These are phyloP conservation scores for Vicia faba DNA, from an alignment of 306 rosid genomes.

Conservation along the genomic window DNA sequence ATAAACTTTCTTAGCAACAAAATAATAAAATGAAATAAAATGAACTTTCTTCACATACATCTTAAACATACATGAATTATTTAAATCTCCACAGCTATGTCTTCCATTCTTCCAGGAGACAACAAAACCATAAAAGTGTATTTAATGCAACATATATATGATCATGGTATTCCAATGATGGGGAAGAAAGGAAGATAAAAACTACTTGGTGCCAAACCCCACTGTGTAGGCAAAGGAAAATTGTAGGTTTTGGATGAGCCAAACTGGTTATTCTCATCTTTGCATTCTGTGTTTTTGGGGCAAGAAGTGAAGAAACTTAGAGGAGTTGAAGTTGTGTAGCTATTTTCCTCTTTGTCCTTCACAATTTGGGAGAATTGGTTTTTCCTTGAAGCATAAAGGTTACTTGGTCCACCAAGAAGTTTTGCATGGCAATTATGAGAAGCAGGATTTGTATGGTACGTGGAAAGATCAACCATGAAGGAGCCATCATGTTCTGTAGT, in stretches of 20 bases:
- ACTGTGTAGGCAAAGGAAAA: conserved; percentile 72
- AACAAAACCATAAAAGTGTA: background rate
- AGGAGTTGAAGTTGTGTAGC: conserved; percentile 62
- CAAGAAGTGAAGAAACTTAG: conserved; percentile 59
- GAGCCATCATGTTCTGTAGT: conserved; percentile 64
- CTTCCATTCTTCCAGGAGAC: conserved; percentile 20
- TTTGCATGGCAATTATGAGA: conserved; percentile 51
- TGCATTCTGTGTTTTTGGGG: conserved; percentile 47
- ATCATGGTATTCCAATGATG: conserved; percentile 88
- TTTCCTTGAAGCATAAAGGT: conserved; percentile 54
- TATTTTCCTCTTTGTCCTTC: conserved; percentile 32
- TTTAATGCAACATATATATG: conserved; percentile 7
- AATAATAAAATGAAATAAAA: background rate
- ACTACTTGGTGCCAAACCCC: conserved; percentile 91
- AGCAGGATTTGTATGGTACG: conserved; percentile 22
- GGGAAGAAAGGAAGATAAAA: conserved; percentile 74
- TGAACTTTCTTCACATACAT: conserved; percentile 23
- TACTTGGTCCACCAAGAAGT: conserved; percentile 69
- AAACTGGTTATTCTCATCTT: conserved; percentile 22
- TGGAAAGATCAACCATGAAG: conserved; percentile 56
- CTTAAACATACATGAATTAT: conserved; percentile 3
- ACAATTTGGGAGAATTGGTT: conserved; percentile 48
- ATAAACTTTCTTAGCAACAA: background rate
- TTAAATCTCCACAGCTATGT: background rate
- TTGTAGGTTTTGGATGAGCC: conserved; percentile 65